Percentiles rank a stretch among this genome's conserved stretches.
These are phyloP conservation scores for Podospora didyma DNA, from an alignment of 495 filamentous ascomycete species.

Conservation along the genomic window DNA sequence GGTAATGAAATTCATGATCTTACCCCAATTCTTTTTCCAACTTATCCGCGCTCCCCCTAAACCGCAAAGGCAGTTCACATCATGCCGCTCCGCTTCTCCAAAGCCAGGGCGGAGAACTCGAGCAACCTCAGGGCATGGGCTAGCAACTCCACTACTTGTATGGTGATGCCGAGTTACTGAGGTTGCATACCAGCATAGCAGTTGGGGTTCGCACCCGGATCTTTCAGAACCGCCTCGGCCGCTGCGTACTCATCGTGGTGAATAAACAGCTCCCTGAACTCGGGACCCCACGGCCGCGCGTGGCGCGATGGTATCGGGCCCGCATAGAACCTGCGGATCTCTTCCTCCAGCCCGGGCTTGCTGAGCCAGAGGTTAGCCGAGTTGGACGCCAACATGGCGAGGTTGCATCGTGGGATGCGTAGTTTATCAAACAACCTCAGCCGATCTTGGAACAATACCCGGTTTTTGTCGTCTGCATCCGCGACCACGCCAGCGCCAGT, in stretches of 20 bases:
- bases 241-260: slow-evolving; percentile 22
- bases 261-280: slow-evolving; percentile 26
- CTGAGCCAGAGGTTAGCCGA: slow-evolving; percentile 17
- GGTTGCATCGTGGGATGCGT: slow-evolving; percentile 27
- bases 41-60: not conserved
- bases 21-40: slow-evolving; percentile 1
- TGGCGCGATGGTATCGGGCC: slow-evolving; percentile 21
- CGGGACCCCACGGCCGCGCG: slow-evolving; percentile 16
- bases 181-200: no score
- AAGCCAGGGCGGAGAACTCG: not conserved
- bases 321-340: slow-evolving; percentile 25
- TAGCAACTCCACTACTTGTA: no score
- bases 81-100: not conserved
- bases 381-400: slow-evolving; percentile 30
- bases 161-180: no score
- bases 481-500: slow-evolving; percentile 1
- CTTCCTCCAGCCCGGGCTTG: slow-evolving; percentile 24
- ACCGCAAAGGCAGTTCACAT: not conserved
- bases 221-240: slow-evolving; percentile 13
- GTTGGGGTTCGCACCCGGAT: no score
- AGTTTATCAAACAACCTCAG: slow-evolving; percentile 25
- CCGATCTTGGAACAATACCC: not conserved
- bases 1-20: not conserved
- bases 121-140: no score
- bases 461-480: no score